Conservation (phyloP, 2,329 filamentous ascomycete genomes). For the Alternaria alternata region DNA sequence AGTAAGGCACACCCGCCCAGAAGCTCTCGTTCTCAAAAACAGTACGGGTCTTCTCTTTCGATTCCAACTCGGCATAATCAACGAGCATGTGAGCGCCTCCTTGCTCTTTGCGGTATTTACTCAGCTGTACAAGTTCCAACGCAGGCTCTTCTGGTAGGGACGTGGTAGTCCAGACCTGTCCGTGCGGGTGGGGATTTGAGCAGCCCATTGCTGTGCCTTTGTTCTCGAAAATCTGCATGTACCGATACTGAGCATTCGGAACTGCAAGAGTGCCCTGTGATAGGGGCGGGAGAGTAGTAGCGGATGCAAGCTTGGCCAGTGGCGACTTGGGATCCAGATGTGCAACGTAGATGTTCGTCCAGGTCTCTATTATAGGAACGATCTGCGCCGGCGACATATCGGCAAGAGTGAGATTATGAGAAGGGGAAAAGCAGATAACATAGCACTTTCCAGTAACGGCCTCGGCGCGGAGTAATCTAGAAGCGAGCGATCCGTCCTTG, state of each 20-base stretch:
- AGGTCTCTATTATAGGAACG: conserved; percentile 83
- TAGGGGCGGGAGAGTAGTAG: conserved; percentile 58
- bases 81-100: conserved; percentile 77
- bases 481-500: conserved; percentile 68
- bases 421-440: conserved; percentile 91
- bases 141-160: conserved; percentile 87
- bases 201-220: conserved; percentile 98
- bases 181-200: conserved; percentile 97
- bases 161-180: conserved; percentile 95
- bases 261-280: conserved; percentile 55
- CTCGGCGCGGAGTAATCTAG: conserved; percentile 80
- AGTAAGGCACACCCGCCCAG: conserved; percentile 92
- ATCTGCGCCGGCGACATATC: conserved; percentile 83
- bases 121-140: conserved; percentile 79
- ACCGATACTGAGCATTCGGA: conserved; percentile 81
- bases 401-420: conserved; percentile 90
- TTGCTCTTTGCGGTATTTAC: conserved; percentile 78
- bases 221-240: conserved; percentile 99
- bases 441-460: conserved; percentile 95
- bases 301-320: conserved; percentile 59
- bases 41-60: conserved; percentile 81
- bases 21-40: conserved; percentile 89
- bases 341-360: conserved; percentile 87
- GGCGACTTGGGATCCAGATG: conserved; percentile 79
- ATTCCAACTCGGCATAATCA: conserved; percentile 87